phyloP scores from a whole-genome alignment of 768 basidiomycete genomes.

The Dioszegia aurantiaca region DNA sequence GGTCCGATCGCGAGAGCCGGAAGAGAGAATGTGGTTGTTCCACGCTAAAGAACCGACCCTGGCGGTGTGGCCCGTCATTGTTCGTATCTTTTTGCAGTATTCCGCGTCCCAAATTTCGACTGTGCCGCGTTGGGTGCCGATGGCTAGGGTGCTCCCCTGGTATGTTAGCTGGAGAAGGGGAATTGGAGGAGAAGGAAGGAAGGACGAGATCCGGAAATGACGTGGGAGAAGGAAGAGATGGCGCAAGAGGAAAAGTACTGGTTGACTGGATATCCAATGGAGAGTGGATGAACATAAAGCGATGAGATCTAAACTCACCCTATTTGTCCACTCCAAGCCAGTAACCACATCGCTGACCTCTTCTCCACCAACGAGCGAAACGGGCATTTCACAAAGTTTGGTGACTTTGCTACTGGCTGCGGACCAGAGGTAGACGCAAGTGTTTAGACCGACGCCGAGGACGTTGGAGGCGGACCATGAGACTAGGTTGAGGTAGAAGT shows the following conservation, averaged over 20 bases:
- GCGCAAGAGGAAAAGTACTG: no score
- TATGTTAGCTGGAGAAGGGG: not conserved
- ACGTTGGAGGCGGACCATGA: slow-evolving; percentile 97
- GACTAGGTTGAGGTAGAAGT: slow-evolving; percentile 96
- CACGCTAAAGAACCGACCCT: slow-evolving; percentile 92
- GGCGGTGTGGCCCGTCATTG: slow-evolving; percentile 81
- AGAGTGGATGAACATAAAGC: no score
- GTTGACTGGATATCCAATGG: no score
- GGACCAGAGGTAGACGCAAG: slow-evolving; percentile 95
- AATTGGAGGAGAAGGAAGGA: not conserved
- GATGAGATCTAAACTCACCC: slow-evolving; percentile 54
- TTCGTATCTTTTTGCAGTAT: slow-evolving; percentile 69
- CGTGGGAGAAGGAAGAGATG: no score
- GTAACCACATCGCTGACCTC: slow-evolving; percentile 66
- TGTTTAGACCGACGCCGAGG: slow-evolving; percentile 84
- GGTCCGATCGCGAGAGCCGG: slow-evolving; percentile 84
- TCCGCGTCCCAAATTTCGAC: slow-evolving; percentile 92
- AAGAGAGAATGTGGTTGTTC: slow-evolving; percentile 82
- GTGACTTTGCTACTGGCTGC: slow-evolving; percentile 89
- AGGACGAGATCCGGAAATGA: no score
- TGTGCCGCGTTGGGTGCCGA: slow-evolving; percentile 84
- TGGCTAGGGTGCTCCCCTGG: slow-evolving; percentile 78
- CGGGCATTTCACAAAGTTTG: slow-evolving; percentile 76
- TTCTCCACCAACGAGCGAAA: slow-evolving; percentile 18
- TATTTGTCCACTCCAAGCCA: slow-evolving; percentile 90